These are phyloP conservation scores for Mortierella claussenii DNA, from an alignment of 192 early-diverging fungal genomes.

Conservation along the genomic window DNA sequence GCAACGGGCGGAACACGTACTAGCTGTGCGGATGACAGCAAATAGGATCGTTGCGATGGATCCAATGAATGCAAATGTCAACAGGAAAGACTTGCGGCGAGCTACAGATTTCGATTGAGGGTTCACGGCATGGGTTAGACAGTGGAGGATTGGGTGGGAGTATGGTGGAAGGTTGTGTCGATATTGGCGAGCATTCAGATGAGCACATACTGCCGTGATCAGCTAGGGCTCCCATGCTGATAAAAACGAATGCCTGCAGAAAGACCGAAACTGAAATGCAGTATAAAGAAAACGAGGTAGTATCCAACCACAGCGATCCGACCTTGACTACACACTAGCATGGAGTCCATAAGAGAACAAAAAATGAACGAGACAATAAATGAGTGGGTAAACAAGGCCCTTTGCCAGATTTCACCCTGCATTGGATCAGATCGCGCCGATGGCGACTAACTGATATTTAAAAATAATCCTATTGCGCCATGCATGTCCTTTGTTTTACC, in stretches of 20 bases:
- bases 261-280: slow-evolving; percentile 53
- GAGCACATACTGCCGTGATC: slow-evolving; percentile 54
- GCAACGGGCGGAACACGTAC: slow-evolving; percentile 13
- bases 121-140: too few relatives aligned
- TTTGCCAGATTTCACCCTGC: background rate
- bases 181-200: too few relatives aligned
- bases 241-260: slow-evolving; percentile 59
- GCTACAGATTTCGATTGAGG: too few relatives aligned
- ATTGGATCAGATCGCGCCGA: too few relatives aligned
- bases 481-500: too few relatives aligned
- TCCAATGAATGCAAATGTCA: slow-evolving; percentile 55
- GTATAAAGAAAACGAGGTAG: slow-evolving; percentile 53
- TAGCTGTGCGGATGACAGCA: slow-evolving; percentile 18
- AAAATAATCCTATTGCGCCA: too few relatives aligned
- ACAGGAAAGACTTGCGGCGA: slow-evolving; percentile 54
- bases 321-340: slow-evolving; percentile 42
- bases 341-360: background rate
- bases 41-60: slow-evolving; percentile 53
- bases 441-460: too few relatives aligned
- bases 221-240: slow-evolving; percentile 57
- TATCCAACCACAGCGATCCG: slow-evolving; percentile 44
- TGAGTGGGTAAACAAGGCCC: too few relatives aligned
- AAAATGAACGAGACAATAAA: background rate
- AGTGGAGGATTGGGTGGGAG: too few relatives aligned
- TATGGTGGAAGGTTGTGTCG: too few relatives aligned